Evolutionary conservation across 768 basidiomycete species (phyloP).

Genomic region (Boletus tylopilopsis): DNA sequence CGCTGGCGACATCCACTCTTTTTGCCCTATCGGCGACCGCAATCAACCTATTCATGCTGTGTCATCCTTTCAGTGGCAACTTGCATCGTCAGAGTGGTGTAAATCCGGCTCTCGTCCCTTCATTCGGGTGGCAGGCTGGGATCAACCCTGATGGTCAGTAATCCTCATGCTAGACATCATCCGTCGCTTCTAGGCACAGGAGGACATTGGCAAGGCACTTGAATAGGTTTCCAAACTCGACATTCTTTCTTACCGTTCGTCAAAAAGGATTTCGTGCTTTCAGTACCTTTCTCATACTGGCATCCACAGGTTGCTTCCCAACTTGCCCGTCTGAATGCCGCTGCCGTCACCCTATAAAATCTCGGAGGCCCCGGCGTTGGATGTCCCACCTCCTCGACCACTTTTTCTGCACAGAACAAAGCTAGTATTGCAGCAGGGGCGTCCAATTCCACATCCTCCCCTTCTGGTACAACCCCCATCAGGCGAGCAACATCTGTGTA

Average conservation of each 20-base stretch:
- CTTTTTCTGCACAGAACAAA: constrained; percentile 41
- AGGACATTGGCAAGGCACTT: constrained; percentile 70
- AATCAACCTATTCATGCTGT: too few relatives aligned
- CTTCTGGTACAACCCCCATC: not conserved
- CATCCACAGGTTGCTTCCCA: constrained; percentile 47
- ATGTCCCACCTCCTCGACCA: constrained; percentile 65
- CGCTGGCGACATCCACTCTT: constrained; percentile 20
- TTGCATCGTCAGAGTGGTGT: constrained; percentile 40
- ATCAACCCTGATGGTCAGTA: constrained; percentile 57
- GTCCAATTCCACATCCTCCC: not conserved
- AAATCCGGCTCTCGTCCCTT: constrained; percentile 51
- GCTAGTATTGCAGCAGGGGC: constrained; percentile 23
- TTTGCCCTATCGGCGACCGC: not conserved
- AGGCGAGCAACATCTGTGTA: not conserved
- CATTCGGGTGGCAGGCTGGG: constrained; percentile 54
- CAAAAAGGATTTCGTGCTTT: not conserved
- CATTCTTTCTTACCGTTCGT: constrained; percentile 47
- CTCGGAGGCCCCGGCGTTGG: constrained; percentile 62
- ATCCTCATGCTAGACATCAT: not conserved
- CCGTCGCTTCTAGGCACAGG: constrained; percentile 42
- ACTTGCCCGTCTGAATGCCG: constrained; percentile 54
- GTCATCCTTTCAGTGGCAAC: constrained; percentile 12
- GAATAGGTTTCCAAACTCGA: constrained; percentile 56
- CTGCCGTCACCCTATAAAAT: constrained; percentile 70
- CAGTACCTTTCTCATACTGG: too few relatives aligned